Evolutionary conservation across 805 yeast genomes (phyloP).

Genomic region (Sugiyamaella chiloensis): DNA sequence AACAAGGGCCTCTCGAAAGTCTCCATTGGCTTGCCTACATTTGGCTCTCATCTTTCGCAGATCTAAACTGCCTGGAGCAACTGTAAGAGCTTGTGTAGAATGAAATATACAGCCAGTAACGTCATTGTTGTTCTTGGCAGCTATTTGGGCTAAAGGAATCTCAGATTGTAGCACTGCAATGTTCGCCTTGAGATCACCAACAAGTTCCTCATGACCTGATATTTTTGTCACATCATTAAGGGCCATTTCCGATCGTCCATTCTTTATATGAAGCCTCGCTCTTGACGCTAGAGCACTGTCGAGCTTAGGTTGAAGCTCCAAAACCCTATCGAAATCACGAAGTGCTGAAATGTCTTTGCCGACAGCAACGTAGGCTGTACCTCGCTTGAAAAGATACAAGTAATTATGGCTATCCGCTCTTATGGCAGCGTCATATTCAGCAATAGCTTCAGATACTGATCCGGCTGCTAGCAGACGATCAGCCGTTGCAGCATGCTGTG

Average conservation of each 20-base stretch:
- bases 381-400: conserved; percentile 36
- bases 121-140: conserved; percentile 18
- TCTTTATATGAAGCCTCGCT: conserved; percentile 31
- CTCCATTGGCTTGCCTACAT: conserved; percentile 33
- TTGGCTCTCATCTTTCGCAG: conserved; percentile 32
- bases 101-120: conserved; percentile 26
- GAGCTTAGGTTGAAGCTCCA: conserved; percentile 35
- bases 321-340: conserved; percentile 33
- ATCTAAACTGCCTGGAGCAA: conserved; percentile 28
- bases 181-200: conserved; percentile 18
- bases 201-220: conserved; percentile 14
- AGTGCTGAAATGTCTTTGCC: conserved; percentile 36
- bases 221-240: conserved; percentile 20
- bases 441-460: conserved; percentile 17
- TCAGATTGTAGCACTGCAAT: conserved; percentile 10
- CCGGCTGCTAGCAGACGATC: conserved; percentile 18
- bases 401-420: conserved; percentile 28
- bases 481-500: conserved; percentile 12
- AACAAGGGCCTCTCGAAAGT: conserved; percentile 32
- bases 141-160: conserved; percentile 15
- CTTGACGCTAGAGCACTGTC: conserved; percentile 36
- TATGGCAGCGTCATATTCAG: conserved; percentile 29
- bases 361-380: conserved; percentile 34
- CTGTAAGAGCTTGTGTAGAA: conserved; percentile 28
- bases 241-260: conserved; percentile 31